Evolutionary conservation across 495 filamentous ascomycete genomes (phyloP).

Genomic region (Lichina pygmaea): DNA sequence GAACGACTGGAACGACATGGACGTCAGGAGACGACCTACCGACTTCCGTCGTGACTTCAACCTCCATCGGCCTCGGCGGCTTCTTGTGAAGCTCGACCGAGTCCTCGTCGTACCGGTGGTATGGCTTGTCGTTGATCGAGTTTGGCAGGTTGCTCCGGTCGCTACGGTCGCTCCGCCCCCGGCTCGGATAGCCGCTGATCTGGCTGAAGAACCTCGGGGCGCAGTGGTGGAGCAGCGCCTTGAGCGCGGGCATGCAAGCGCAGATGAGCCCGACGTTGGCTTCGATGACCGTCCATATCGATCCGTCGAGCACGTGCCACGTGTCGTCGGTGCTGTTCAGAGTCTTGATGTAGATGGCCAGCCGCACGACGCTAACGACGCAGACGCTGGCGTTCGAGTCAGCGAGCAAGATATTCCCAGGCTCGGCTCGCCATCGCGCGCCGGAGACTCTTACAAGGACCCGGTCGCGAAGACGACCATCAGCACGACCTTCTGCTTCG

Average conservation of each 20-base stretch:
- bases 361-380: neutral
- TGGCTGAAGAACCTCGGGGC: neutral
- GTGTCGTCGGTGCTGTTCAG: neutral
- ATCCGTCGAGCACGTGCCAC: neutral
- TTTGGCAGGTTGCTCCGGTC: too few relatives aligned
- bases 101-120: too few relatives aligned
- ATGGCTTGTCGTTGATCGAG: too few relatives aligned
- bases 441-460: neutral
- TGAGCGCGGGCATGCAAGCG: neutral
- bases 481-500: neutral
- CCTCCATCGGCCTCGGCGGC: too few relatives aligned
- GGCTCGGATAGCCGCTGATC: neutral
- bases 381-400: neutral
- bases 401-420: neutral
- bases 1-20: too few relatives aligned
- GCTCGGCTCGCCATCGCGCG: neutral
- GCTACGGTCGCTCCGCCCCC: too few relatives aligned
- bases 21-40: too few relatives aligned
- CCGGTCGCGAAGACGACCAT: neutral
- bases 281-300: neutral
- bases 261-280: neutral
- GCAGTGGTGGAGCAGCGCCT: neutral
- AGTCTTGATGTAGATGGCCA: neutral
- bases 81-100: too few relatives aligned
- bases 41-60: too few relatives aligned